phyloP scores from a whole-genome alignment of 169 alveolate genomes.

The Eimeria acervulina region DNA sequence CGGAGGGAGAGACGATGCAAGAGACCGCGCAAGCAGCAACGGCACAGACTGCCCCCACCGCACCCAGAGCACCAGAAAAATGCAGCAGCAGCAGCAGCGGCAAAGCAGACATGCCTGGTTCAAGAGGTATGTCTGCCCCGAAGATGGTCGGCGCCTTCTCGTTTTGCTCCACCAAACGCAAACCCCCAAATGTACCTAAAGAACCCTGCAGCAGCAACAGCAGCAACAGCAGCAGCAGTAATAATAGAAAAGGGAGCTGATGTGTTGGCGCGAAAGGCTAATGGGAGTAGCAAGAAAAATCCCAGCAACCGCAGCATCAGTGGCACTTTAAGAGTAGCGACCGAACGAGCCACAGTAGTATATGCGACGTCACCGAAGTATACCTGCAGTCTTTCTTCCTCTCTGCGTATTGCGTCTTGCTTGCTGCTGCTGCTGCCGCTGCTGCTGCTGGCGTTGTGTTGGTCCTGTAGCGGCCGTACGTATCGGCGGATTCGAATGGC shows the following conservation, averaged over 20 bases:
- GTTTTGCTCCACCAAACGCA: slow-evolving; percentile 78
- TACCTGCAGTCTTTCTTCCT: slow-evolving; percentile 58
- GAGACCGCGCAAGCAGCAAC: neutral
- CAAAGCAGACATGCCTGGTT: slow-evolving; percentile 24
- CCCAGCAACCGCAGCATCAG: neutral
- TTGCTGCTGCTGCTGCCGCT: slow-evolving; percentile 18
- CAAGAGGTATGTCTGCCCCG: slow-evolving; percentile 72
- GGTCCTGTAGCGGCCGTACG: slow-evolving; percentile 82
- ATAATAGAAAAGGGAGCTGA: neutral
- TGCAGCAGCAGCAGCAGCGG: slow-evolving; percentile 34
- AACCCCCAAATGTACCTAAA: slow-evolving; percentile 82
- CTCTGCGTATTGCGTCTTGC: slow-evolving; percentile 23
- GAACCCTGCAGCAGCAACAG: slow-evolving; percentile 69
- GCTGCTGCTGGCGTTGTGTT: neutral
- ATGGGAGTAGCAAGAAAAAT: neutral
- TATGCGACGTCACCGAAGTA: neutral
- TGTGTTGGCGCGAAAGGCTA: neutral
- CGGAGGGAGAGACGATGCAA: neutral
- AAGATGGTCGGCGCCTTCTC: slow-evolving; percentile 34
- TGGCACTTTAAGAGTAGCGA: neutral
- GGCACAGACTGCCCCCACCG: neutral
- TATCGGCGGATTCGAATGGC: slow-evolving; percentile 90
- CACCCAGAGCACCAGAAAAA: neutral
- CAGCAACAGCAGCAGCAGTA: slow-evolving; percentile 35
- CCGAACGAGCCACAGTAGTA: neutral